Evolutionary conservation across 1,284 basidiomycete species (phyloP).

Genomic region (Boletus mariae): DNA sequence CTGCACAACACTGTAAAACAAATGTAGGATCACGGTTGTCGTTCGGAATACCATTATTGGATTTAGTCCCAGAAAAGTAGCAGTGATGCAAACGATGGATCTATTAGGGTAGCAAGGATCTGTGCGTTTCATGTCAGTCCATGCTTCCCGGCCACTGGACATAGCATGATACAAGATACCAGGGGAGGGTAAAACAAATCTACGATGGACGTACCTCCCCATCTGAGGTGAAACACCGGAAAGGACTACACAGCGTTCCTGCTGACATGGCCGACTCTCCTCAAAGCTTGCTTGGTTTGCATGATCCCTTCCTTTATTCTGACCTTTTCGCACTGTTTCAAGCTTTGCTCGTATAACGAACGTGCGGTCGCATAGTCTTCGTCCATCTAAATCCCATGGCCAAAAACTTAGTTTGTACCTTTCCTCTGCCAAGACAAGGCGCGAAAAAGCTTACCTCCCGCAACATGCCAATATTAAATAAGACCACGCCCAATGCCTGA

Average conservation of each 20-base stretch:
- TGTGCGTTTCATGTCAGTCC: background rate
- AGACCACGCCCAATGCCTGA: slow-evolving; percentile 50
- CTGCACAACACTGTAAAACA: background rate
- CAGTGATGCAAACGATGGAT: background rate
- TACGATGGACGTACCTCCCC: background rate
- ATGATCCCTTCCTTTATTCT: slow-evolving; percentile 50
- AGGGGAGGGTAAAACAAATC: background rate
- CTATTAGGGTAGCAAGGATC: background rate
- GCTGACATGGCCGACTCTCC: slow-evolving; percentile 30
- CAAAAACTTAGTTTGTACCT: background rate
- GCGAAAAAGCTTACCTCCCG: slow-evolving; percentile 37
- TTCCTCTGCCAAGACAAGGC: background rate
- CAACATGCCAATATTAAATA: slow-evolving; percentile 59
- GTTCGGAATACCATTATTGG: background rate
- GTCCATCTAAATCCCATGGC: slow-evolving; percentile 41
- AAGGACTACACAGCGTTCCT: slow-evolving; percentile 1
- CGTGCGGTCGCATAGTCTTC: slow-evolving; percentile 45
- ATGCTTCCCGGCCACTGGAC: background rate
- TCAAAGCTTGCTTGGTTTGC: slow-evolving; percentile 47
- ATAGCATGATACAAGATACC: too few species aligned
- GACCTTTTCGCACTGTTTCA: slow-evolving; percentile 47
- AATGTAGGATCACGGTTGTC: background rate
- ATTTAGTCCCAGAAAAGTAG: background rate
- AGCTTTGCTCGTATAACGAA: slow-evolving; percentile 43
- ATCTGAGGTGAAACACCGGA: background rate